Conservation (phyloP, 495 filamentous ascomycete genomes). For the Entonaema liquescens region DNA sequence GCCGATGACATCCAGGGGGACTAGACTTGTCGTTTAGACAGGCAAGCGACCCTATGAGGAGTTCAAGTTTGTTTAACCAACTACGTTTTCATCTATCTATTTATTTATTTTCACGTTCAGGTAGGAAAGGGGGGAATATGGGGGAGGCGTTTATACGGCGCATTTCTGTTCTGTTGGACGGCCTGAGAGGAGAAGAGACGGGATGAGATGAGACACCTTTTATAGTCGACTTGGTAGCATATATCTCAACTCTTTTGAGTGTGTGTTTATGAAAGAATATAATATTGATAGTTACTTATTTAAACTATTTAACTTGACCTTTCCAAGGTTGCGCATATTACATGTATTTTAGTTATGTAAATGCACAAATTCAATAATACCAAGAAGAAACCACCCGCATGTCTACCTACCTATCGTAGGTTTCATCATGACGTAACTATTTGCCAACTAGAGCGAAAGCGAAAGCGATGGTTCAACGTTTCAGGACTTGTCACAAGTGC, state of each 20-base stretch:
- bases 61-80: conserved; percentile 6
- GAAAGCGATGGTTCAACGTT: conserved; percentile 2
- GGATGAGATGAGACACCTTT: not conserved
- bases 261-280: not conserved
- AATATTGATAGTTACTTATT: too few species aligned
- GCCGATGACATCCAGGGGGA: conserved; percentile 13
- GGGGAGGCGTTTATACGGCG: not conserved
- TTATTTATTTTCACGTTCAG: not conserved
- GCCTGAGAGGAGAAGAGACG: not conserved
- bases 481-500: conserved; percentile 5
- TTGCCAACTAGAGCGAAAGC: conserved; percentile 4
- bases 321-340: too few species aligned
- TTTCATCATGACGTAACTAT: conserved; percentile 13
- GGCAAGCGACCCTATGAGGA: conserved; percentile 25
- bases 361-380: not conserved
- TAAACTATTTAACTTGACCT: not conserved
- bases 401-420: not conserved
- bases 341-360: not conserved
- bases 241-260: not conserved
- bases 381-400: too few species aligned
- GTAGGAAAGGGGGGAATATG: not conserved
- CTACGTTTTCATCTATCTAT: conserved; percentile 6
- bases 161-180: not conserved
- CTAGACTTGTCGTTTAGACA: conserved; percentile 3
- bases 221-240: not conserved